Conservation (phyloP, 192 early-diverging fungal genomes). For the Coemansia sp. region DNA sequence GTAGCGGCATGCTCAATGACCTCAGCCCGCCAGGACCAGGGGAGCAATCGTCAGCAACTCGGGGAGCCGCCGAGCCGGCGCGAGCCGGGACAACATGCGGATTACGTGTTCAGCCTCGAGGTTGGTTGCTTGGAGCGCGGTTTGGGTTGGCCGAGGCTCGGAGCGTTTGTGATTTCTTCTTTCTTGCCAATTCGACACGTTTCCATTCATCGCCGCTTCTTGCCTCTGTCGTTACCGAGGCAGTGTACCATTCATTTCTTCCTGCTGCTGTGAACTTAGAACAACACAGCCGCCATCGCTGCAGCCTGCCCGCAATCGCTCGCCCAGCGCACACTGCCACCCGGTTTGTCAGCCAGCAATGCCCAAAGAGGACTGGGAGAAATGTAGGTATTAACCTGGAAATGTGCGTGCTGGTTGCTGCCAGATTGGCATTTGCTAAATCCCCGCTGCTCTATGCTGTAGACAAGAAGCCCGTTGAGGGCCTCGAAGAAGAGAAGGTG, state of each 20-base stretch:
- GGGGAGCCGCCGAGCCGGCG: background rate
- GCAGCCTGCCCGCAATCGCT: background rate
- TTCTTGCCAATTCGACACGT: background rate
- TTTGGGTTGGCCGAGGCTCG: too few relatives aligned
- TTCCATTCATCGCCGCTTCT: background rate
- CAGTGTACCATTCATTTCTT: background rate
- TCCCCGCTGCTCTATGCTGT: conserved; percentile 1
- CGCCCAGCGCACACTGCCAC: background rate
- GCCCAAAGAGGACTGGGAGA: conserved; percentile 96
- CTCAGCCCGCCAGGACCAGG: background rate
- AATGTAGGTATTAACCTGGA: conserved; percentile 64
- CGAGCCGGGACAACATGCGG: background rate
- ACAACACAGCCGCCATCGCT: background rate
- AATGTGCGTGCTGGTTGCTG: too few relatives aligned
- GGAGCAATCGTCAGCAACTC: background rate
- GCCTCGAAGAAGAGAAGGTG: conserved; percentile 79
- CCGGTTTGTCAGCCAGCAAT: conserved; percentile 12
- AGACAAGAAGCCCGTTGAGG: conserved; percentile 80
- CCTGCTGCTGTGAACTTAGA: background rate
- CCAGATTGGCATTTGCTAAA: background rate
- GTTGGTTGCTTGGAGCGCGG: background rate
- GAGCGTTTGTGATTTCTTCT: background rate
- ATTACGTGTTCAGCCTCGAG: conserved; percentile 5
- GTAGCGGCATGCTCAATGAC: background rate
- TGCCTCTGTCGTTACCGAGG: background rate